These are phyloP conservation scores for Tetrahymena thermophila DNA, from an alignment of 73 alveolate genomes.

Conservation along the genomic window DNA sequence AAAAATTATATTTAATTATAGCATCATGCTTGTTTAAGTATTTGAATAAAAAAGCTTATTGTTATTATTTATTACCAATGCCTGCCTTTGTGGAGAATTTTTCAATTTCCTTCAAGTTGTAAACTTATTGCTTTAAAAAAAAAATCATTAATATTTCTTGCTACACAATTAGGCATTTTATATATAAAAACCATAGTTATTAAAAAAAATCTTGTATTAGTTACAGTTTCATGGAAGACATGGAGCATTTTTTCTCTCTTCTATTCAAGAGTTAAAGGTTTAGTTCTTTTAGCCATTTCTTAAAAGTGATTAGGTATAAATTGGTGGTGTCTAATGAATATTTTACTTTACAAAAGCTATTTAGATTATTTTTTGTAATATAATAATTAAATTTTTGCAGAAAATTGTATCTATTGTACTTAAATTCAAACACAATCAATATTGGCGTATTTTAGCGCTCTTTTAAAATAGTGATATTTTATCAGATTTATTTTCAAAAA, in stretches of 20 bases:
- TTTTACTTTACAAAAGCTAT: not conserved
- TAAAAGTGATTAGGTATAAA: not conserved
- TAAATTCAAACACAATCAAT: not conserved
- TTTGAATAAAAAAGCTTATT: not conserved
- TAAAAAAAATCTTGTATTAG: not conserved
- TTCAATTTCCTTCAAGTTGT: not conserved
- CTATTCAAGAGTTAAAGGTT: not conserved
- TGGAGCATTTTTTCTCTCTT: not conserved
- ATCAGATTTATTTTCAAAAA: not conserved
- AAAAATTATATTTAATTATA: not conserved
- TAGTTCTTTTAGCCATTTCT: not conserved
- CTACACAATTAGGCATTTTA: not conserved
- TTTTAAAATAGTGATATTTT: not conserved
- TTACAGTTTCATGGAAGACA: not conserved
- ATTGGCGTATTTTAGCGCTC: not conserved
- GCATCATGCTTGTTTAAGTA: not conserved
- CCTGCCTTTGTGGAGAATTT: not conserved
- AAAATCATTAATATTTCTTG: not conserved
- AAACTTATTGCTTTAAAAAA: not conserved
- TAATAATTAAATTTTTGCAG: not conserved
- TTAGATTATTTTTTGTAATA: not conserved
- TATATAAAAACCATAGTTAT: not conserved
- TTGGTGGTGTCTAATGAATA: not conserved
- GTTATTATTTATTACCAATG: not conserved
- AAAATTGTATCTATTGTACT: not conserved